phyloP scores from a whole-genome alignment of 2,329 filamentous ascomycete genomes.

The Pseudogymnoascus verrucosus region DNA sequence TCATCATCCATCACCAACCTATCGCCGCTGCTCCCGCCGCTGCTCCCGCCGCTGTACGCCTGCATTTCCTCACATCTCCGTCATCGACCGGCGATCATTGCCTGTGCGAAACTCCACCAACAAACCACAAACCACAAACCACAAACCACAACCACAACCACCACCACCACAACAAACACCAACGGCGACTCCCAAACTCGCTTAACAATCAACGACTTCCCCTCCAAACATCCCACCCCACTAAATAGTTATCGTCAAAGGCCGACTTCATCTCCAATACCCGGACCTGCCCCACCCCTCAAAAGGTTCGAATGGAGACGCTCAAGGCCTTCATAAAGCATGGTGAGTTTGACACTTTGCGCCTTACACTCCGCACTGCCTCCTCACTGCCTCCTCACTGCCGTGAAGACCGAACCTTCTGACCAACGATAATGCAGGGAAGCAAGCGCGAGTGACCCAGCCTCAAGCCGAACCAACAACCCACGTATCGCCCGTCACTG shows the following conservation, averaged over 20 bases:
- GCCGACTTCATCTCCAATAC: neutral
- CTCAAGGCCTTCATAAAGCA: constrained; percentile 10
- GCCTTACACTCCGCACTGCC: neutral
- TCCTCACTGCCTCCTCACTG: neutral
- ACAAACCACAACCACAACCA: neutral
- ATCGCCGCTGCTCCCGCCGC: neutral
- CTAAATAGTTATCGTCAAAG: constrained; percentile 2
- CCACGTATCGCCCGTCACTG: constrained; percentile 43
- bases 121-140: neutral
- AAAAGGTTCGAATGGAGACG: constrained; percentile 7
- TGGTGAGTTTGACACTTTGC: neutral
- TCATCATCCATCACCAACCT: neutral
- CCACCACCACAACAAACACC: neutral
- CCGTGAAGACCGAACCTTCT: neutral
- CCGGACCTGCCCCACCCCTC: neutral
- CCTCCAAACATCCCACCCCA: neutral
- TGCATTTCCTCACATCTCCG: constrained; percentile 3
- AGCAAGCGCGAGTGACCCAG: constrained; percentile 71
- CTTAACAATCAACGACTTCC: neutral
- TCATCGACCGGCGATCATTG: constrained; percentile 5
- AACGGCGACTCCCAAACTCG: neutral
- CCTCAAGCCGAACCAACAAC: constrained; percentile 49
- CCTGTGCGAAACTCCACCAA: neutral
- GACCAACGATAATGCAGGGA: constrained; percentile 43
- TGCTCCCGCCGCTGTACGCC: neutral